Evolutionary conservation across 805 yeast species (phyloP), one percentile per base, ranked within the genome.

Genomic region (Nakazawaea ambrosiae): DNA sequence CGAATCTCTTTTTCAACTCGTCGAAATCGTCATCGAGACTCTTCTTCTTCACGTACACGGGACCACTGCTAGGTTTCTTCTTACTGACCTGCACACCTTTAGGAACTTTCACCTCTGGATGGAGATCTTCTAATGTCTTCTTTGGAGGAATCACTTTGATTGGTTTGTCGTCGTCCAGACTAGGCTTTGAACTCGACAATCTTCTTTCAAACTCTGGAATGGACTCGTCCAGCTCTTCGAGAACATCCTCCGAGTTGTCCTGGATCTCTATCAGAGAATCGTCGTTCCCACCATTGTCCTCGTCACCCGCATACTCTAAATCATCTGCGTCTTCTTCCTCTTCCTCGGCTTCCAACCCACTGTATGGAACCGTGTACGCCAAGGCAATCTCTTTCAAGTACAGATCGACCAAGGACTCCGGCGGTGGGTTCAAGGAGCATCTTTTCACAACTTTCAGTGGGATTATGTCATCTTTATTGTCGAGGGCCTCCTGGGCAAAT

Each of bases 371-470:
- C 17, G 70, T 68, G 50, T 88, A 87, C 0, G 95, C 83, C 36
- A 66, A 66, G 1, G 95, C 95, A 43, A 87, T 87, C 51, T 87
- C 96, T 37, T 71, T 63, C 44, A 88, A 62, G 49, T 88, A 88
- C 42, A 83, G 57, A 12, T 69, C 66, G 1, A 87, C 92, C 39
- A 87, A 64, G 18, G 68, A 75, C 30, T 65, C 68, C 4, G 69
- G 56, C 1, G 95, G 96, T 4, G 92, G 77, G 37, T 71, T 75
- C 3, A 80, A 73, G 14, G 71, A 63, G 41, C 92, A 78, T 44
- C 88, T 61, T 31, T 67, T 68, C 12, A 70, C 48, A 4, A 87
- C 73, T 50, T 80, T 81, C n/a, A 70, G 75, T 0, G 94, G 89
- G 2, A 87, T 81, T 6, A 66, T 62, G 2, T 54, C 58, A 9